phyloP scores from a whole-genome alignment of 257 asterid genomes.

The Gentiana macrophylla region DNA sequence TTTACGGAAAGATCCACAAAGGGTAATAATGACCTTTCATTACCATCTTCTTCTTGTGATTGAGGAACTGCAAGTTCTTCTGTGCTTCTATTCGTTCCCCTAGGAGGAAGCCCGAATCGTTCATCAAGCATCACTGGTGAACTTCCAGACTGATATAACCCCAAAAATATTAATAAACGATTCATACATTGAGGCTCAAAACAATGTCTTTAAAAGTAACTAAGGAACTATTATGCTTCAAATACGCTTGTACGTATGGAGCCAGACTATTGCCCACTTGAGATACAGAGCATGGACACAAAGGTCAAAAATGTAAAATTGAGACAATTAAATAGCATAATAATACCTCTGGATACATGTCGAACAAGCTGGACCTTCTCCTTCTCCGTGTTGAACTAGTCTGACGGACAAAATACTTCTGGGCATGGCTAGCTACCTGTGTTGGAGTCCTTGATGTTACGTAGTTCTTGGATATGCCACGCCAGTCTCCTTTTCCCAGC shows the following conservation, averaged over 20 bases:
- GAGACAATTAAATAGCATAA: slow-evolving; percentile 2
- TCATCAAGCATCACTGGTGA: slow-evolving; percentile 32
- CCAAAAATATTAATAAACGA: not conserved
- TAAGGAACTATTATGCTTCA: too few relatives aligned
- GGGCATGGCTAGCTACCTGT: slow-evolving; percentile 97
- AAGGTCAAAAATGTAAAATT: not conserved
- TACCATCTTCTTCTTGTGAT: slow-evolving; percentile 20
- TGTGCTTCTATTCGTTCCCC: slow-evolving; percentile 20
- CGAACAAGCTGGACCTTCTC: slow-evolving; percentile 75
- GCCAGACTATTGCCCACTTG: too few relatives aligned
- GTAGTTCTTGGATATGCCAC: slow-evolving; percentile 50
- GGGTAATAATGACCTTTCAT: slow-evolving; percentile 22
- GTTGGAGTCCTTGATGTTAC: slow-evolving; percentile 68
- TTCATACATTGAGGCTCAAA: too few relatives aligned
- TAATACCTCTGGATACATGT: slow-evolving; percentile 54
- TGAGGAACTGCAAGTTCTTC: slow-evolving; percentile 20
- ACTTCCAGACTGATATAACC: slow-evolving; percentile 38
- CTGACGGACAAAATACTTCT: slow-evolving; percentile 75
- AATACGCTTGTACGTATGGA: too few relatives aligned
- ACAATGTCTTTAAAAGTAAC: too few relatives aligned
- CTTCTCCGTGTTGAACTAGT: slow-evolving; percentile 42
- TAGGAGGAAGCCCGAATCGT: slow-evolving; percentile 28
- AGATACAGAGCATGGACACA: too few relatives aligned
- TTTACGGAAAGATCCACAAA: slow-evolving; percentile 64
- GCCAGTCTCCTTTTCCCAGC: slow-evolving; percentile 83